These are phyloP conservation scores for Rhipidocladum racemiflorum DNA, from an alignment of 176 grass and related monocot genomes.

Conservation along the genomic window DNA sequence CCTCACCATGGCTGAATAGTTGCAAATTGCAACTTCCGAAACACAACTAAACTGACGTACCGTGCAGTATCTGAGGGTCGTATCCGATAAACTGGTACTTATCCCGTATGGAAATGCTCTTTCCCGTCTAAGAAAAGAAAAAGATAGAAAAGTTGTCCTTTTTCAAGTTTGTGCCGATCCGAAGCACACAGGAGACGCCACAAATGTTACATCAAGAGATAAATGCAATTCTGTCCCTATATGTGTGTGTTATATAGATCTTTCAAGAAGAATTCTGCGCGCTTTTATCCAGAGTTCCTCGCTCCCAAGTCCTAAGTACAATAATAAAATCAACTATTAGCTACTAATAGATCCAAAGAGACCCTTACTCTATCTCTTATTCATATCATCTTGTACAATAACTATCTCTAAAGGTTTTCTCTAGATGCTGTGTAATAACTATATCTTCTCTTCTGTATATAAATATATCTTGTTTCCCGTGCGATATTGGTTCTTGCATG, in stretches of 20 bases:
- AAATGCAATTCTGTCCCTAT: background rate
- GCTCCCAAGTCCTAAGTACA: too few species aligned
- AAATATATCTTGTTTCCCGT: too few species aligned
- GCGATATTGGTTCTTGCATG: too few species aligned
- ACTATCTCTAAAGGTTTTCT: too few species aligned
- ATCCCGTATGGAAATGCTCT: background rate
- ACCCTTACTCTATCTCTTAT: too few species aligned
- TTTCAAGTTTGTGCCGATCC: conserved; percentile 1
- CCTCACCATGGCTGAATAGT: background rate
- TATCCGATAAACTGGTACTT: background rate
- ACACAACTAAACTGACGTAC: background rate
- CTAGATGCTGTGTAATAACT: too few species aligned
- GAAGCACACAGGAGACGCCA: conserved; percentile 17
- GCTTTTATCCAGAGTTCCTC: background rate
- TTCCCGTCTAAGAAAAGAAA: background rate
- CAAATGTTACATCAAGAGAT: conserved; percentile 23
- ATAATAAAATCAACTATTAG: too few species aligned
- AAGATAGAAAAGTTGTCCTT: background rate
- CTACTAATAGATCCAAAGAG: too few species aligned
- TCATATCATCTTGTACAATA: too few species aligned
- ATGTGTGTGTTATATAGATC: background rate
- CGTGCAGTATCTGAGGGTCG: background rate
- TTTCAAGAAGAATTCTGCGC: background rate
- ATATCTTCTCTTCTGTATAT: too few species aligned
- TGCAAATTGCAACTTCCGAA: background rate